These are phyloP conservation scores for Anisogramma anomala DNA, from an alignment of 2,329 filamentous ascomycete genomes.

Conservation along the genomic window DNA sequence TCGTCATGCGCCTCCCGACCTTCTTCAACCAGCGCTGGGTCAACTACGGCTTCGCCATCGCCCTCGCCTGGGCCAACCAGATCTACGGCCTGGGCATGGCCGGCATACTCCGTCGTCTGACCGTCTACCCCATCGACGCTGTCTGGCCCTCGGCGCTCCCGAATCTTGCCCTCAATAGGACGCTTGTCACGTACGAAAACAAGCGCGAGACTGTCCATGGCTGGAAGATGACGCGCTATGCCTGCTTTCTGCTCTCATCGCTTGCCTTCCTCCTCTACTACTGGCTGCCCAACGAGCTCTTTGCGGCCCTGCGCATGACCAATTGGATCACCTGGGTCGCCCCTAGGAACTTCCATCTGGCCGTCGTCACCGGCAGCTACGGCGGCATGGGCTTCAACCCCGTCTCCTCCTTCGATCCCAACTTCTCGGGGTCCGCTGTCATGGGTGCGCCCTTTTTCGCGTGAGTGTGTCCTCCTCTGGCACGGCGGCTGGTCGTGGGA, in stretches of 20 bases:
- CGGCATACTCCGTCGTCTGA: slow-evolving; percentile 24
- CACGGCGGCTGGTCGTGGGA: background rate
- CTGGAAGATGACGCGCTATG: slow-evolving; percentile 9
- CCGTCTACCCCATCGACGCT: slow-evolving; percentile 25
- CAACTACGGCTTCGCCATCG: slow-evolving; percentile 21
- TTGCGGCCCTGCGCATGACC: background rate
- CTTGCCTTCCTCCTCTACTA: slow-evolving; percentile 3
- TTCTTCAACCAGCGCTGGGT: slow-evolving; percentile 24
- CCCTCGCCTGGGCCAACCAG: slow-evolving; percentile 23
- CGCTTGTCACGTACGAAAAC: slow-evolving; percentile 18
- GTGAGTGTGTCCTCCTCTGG: background rate
- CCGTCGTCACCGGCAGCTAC: slow-evolving; percentile 22
- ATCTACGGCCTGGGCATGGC: slow-evolving; percentile 25
- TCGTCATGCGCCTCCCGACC: slow-evolving; percentile 21
- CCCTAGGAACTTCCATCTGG: slow-evolving; percentile 16
- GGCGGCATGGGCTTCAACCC: slow-evolving; percentile 27
- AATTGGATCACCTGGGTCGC: slow-evolving; percentile 12
- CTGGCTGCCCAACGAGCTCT: slow-evolving; percentile 9
- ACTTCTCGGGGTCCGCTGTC: background rate
- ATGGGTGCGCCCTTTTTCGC: slow-evolving; percentile 6
- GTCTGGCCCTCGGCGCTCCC: slow-evolving; percentile 25
- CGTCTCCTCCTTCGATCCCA: slow-evolving; percentile 29
- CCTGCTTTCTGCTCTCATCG: slow-evolving; percentile 4
- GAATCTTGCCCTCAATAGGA: slow-evolving; percentile 25
- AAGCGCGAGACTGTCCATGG: slow-evolving; percentile 6